Evolutionary conservation across 1,139 yeast species (phyloP).

Genomic region (Pneumocystis jirovecii): DNA sequence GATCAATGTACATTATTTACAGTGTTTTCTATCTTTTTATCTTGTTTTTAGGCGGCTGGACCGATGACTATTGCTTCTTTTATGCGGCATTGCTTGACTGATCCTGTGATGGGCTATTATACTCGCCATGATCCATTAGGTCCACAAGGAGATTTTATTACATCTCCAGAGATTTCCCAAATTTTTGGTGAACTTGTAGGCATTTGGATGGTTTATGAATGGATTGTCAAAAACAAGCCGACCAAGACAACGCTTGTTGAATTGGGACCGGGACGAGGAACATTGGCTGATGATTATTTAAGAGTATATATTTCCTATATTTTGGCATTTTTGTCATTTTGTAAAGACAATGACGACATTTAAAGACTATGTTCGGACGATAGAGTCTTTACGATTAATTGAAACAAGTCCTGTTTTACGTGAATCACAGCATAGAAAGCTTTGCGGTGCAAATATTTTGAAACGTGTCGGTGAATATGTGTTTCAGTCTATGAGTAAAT

Average conservation of each 20-base stretch:
- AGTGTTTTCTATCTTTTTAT: background rate
- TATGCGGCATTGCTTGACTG: constrained; percentile 72
- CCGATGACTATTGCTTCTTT: constrained; percentile 60
- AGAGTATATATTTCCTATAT: constrained; percentile 22
- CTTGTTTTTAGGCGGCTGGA: constrained; percentile 41
- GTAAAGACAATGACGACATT: constrained; percentile 8
- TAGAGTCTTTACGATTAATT: constrained; percentile 38
- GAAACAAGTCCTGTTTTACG: constrained; percentile 63
- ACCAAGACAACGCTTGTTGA: constrained; percentile 45
- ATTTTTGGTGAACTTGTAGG: constrained; percentile 82
- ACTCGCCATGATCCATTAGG: constrained; percentile 67
- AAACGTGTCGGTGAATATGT: constrained; percentile 26
- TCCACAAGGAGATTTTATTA: constrained; percentile 56
- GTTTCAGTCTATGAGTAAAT: constrained; percentile 30
- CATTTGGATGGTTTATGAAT: constrained; percentile 43
- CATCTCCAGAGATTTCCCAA: constrained; percentile 78
- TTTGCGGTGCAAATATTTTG: constrained; percentile 31
- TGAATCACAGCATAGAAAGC: constrained; percentile 37
- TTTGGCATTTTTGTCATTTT: background rate
- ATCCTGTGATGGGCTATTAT: constrained; percentile 67
- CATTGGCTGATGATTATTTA: constrained; percentile 55
- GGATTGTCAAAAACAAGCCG: constrained; percentile 47
- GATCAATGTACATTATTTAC: background rate
- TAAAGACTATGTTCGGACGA: constrained; percentile 21
- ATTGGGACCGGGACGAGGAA: constrained; percentile 79